Evolutionary conservation across 768 basidiomycete species (phyloP).

Genomic region (Cystofilobasidium macerans): DNA sequence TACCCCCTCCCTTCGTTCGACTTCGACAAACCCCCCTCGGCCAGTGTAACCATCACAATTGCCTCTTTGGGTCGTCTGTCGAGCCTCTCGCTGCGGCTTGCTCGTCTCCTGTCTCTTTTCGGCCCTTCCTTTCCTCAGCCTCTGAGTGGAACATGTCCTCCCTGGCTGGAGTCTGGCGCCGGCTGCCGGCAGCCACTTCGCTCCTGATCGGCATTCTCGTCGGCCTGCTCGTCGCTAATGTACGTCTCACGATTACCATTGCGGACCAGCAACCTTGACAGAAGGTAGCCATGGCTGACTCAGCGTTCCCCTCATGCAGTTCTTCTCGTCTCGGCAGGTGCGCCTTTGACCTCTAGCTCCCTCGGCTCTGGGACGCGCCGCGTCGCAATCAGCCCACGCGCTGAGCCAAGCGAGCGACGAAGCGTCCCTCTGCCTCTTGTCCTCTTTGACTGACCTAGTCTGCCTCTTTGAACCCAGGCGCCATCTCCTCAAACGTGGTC

Average conservation of each 20-base stretch:
- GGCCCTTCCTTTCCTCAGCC: background rate
- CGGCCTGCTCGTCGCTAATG: slow-evolving; percentile 49
- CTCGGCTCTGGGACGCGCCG: background rate
- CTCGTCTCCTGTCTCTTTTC: too few species aligned
- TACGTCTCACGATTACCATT: slow-evolving; percentile 12
- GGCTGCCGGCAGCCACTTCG: slow-evolving; percentile 23
- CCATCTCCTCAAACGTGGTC: slow-evolving; percentile 15
- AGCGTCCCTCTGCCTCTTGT: background rate
- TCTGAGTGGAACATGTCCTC: slow-evolving; percentile 15
- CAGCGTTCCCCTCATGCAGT: background rate
- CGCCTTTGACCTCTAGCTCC: background rate
- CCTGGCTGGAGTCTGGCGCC: slow-evolving; percentile 16
- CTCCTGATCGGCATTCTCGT: slow-evolving; percentile 53
- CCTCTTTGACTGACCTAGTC: background rate
- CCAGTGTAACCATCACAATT: too few species aligned
- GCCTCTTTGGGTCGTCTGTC: too few species aligned
- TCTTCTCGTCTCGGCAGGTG: slow-evolving; percentile 17
- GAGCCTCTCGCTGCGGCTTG: too few species aligned
- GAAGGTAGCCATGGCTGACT: background rate
- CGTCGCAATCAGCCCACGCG: too few species aligned
- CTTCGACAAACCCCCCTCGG: too few species aligned
- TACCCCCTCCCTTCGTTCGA: too few species aligned
- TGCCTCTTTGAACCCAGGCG: background rate
- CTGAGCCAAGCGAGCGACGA: background rate
- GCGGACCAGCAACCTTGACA: too few species aligned